phyloP scores from a whole-genome alignment of 768 basidiomycete species.

The Tylopilus subfusipes region DNA sequence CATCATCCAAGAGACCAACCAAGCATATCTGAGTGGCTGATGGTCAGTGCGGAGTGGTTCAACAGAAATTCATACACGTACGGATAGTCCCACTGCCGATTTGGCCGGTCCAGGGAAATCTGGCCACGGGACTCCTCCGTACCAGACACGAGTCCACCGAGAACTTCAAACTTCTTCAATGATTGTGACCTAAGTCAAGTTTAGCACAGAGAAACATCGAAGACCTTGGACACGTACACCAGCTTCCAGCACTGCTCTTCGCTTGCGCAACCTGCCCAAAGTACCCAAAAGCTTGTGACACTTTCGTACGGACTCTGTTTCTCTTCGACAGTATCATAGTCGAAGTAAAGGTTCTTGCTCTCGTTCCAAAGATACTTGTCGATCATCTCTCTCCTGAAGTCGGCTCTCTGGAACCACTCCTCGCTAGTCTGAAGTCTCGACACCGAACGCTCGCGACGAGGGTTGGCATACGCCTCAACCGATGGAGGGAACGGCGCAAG shows the following conservation, averaged over 20 bases:
- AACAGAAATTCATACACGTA: constrained; percentile 40
- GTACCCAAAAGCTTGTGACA: constrained; percentile 93
- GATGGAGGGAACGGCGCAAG: constrained; percentile 90
- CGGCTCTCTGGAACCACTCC: constrained; percentile 92
- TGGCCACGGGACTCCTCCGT: constrained; percentile 96
- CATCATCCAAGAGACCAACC: constrained; percentile 35
- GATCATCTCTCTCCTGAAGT: constrained; percentile 77
- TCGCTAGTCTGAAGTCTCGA: constrained; percentile 66
- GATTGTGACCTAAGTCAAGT: constrained; percentile 61
- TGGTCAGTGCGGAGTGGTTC: constrained; percentile 5
- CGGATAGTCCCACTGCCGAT: constrained; percentile 99
- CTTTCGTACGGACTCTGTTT: constrained; percentile 94
- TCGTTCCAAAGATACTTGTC: constrained; percentile 98
- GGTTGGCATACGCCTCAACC: constrained; percentile 62
- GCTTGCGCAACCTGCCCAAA: constrained; percentile 97
- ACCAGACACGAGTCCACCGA: constrained; percentile 92
- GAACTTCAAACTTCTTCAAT: constrained; percentile 92
- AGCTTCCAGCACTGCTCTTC: constrained; percentile 93
- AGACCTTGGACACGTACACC: constrained; percentile 56
- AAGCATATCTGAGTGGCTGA: constrained; percentile 54
- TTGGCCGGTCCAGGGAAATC: constrained; percentile 93
- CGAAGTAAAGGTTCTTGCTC: constrained; percentile 89
- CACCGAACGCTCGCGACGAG: constrained; percentile 56
- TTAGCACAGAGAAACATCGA: constrained; percentile 16
- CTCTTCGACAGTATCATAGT: constrained; percentile 91